phyloP scores from a whole-genome alignment of 192 early-diverging fungal species.

The Thamnidium elegans region DNA sequence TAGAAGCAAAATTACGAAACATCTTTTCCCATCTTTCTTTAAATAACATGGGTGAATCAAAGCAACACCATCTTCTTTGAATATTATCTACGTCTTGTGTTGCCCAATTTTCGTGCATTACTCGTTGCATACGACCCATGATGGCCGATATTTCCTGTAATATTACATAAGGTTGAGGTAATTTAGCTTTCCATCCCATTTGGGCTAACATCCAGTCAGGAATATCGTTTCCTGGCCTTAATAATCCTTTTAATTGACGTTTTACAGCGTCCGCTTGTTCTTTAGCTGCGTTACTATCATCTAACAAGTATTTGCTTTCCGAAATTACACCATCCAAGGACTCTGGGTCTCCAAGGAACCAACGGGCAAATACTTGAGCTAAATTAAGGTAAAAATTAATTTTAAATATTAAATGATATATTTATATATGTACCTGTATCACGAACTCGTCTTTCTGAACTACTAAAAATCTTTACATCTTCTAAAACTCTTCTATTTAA shows the following conservation, averaged over 20 bases:
- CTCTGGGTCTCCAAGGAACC: slow-evolving; percentile 60
- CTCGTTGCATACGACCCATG: slow-evolving; percentile 61
- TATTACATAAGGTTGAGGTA: slow-evolving; percentile 40
- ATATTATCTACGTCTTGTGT: slow-evolving; percentile 51
- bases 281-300: slow-evolving; percentile 93
- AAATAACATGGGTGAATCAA: slow-evolving; percentile 80
- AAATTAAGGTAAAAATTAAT: not conserved
- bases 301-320: slow-evolving; percentile 88
- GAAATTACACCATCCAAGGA: slow-evolving; percentile 59
- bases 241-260: slow-evolving; percentile 52
- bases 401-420: not conserved
- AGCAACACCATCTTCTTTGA: slow-evolving; percentile 89
- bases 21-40: slow-evolving; percentile 96
- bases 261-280: slow-evolving; percentile 90
- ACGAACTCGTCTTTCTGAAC: slow-evolving; percentile 84
- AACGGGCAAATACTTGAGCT: slow-evolving; percentile 65
- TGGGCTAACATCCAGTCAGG: slow-evolving; percentile 14
- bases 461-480: slow-evolving; percentile 82
- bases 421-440: slow-evolving; percentile 58
- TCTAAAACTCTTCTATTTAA: slow-evolving; percentile 83
- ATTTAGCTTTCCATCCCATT: slow-evolving; percentile 25
- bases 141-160: slow-evolving; percentile 68
- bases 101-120: slow-evolving; percentile 79
- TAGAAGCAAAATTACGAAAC: slow-evolving; percentile 74
- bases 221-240: slow-evolving; percentile 25